These are phyloP conservation scores for Vigna unguiculata DNA, from an alignment of 306 rosid genomes.

Conservation along the genomic window DNA sequence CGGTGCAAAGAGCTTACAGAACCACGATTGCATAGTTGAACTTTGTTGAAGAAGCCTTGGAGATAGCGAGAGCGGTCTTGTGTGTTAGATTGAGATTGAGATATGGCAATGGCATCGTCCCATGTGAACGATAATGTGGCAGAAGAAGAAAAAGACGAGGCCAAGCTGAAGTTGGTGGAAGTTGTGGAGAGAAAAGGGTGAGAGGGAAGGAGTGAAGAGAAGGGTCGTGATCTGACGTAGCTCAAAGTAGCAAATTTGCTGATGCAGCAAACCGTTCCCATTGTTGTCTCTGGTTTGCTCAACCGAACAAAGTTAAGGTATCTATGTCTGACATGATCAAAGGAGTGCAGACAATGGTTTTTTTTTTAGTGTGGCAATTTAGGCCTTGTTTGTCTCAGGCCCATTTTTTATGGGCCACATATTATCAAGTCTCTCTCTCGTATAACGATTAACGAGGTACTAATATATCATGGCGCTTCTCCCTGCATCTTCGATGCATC, in stretches of 20 bases:
- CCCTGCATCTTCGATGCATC: too few relatives aligned
- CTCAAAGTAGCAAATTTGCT: neutral
- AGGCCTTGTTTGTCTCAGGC: neutral
- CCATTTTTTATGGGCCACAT: neutral
- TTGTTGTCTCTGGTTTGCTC: neutral
- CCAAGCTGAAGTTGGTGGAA: constrained; percentile 18
- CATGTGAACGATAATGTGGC: constrained; percentile 54
- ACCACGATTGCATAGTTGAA: constrained; percentile 78
- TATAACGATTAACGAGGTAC: too few relatives aligned
- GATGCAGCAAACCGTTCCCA: neutral
- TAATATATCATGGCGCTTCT: too few relatives aligned
- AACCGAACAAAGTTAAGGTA: neutral
- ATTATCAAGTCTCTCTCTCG: neutral
- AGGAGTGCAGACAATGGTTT: neutral
- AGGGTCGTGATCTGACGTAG: constrained; percentile 19
- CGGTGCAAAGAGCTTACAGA: constrained; percentile 52
- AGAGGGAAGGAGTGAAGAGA: constrained; percentile 16
- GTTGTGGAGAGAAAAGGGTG: neutral
- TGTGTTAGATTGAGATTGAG: constrained; percentile 44
- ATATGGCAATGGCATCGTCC: constrained; percentile 60
- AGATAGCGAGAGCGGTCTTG: constrained; percentile 62
- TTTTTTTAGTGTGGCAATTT: neutral
- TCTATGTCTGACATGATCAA: neutral
- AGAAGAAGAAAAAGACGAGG: constrained; percentile 29
- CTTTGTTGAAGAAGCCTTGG: constrained; percentile 69